Evolutionary conservation across 164 flowering plant species (phyloP).

Genomic region (Dillenia suffruticosa): DNA sequence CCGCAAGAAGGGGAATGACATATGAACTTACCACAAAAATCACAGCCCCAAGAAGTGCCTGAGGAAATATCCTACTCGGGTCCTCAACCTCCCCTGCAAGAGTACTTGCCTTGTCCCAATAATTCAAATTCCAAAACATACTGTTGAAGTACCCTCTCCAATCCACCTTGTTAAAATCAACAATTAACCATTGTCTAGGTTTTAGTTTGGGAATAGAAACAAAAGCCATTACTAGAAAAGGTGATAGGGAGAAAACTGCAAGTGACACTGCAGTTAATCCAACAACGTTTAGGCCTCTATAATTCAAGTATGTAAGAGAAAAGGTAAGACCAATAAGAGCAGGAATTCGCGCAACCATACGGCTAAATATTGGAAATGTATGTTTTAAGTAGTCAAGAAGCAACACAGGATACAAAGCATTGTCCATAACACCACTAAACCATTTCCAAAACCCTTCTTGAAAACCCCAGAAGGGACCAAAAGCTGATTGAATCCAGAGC

Average conservation of each 20-base stretch:
- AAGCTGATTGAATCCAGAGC: conserved; percentile 81
- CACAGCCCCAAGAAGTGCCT: conserved; percentile 71
- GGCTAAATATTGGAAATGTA: conserved; percentile 58
- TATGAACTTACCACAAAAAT: conserved; percentile 67
- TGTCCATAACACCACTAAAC: conserved; percentile 94
- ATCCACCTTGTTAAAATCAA: conserved; percentile 56
- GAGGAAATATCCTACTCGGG: conserved; percentile 68
- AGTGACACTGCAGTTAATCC: conserved; percentile 71
- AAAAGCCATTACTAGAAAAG: conserved; percentile 62
- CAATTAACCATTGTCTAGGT: conserved; percentile 53
- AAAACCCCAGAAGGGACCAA: conserved; percentile 94
- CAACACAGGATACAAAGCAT: conserved; percentile 81
- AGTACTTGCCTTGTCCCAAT: conserved; percentile 94
- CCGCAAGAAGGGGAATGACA: conserved; percentile 78
- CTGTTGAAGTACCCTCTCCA: conserved; percentile 87
- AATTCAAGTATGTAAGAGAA: conserved; percentile 73
- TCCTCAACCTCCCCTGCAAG: conserved; percentile 79
- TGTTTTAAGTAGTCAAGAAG: conserved; percentile 85
- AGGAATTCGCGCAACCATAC: conserved; percentile 51
- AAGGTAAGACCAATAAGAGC: conserved; percentile 66
- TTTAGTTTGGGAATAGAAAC: conserved; percentile 61
- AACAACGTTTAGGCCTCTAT: conserved; percentile 73
- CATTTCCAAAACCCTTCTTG: conserved; percentile 93
- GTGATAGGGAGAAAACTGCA: conserved; percentile 67
- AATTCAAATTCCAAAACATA: conserved; percentile 92